phyloP scores from a whole-genome alignment of 2,329 filamentous ascomycete species.

The Xylaria sp. region DNA sequence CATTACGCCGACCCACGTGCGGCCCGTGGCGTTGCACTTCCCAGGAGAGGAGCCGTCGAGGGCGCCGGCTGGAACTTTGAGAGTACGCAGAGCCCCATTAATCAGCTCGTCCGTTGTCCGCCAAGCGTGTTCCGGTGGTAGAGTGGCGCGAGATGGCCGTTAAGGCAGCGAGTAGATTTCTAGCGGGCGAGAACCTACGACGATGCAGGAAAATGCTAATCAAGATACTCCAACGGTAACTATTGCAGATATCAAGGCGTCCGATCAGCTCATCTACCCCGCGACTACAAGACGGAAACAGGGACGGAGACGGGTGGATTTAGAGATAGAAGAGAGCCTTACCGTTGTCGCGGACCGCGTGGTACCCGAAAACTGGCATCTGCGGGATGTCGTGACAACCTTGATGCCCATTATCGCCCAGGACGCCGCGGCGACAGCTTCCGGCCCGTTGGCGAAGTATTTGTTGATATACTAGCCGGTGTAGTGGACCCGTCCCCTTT shows the following conservation, averaged over 20 bases:
- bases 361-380: neutral
- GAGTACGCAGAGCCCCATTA: neutral
- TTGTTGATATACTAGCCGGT: neutral
- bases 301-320: too few species aligned
- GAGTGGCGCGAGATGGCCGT: neutral
- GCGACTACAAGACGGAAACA: too few species aligned
- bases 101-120: neutral
- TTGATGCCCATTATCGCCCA: neutral
- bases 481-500: neutral
- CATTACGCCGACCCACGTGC: neutral
- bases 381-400: neutral
- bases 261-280: too few species aligned
- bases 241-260: too few species aligned
- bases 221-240: too few species aligned
- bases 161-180: too few species aligned
- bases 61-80: neutral
- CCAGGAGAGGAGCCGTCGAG: neutral
- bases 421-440: neutral
- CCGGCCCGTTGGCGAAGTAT: neutral
- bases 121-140: conserved; percentile 11
- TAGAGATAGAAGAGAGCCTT: neutral
- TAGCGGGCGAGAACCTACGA: too few species aligned
- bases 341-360: neutral
- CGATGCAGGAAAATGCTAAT: too few species aligned
- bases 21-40: neutral